A percentile compares a stretch with the other conserved stretches of the same genome.
These are phyloP conservation scores for Aplosporella prunicola DNA, from an alignment of 2,329 filamentous ascomycete genomes.

Conservation along the genomic window DNA sequence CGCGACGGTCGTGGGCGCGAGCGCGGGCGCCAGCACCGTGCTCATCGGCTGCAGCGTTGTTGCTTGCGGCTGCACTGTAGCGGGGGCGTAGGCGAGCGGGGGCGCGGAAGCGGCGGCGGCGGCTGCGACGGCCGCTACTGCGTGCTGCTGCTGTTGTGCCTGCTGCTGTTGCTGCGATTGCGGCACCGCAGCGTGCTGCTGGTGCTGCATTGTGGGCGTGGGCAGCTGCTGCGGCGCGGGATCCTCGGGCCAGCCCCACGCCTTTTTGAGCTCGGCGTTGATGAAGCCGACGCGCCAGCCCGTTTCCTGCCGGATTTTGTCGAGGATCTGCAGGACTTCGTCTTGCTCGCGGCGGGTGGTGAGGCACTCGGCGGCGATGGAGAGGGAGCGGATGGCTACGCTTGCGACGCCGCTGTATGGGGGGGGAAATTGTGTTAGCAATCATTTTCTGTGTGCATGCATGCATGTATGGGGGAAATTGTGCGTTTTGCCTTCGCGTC, in stretches of 20 bases:
- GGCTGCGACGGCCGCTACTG: not conserved
- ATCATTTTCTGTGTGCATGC: too few relatives aligned
- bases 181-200: constrained; percentile 5
- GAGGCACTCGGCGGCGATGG: constrained; percentile 66
- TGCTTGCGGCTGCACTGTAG: constrained; percentile 7
- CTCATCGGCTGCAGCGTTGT: constrained; percentile 8
- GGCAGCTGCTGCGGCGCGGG: constrained; percentile 24
- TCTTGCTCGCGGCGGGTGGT: constrained; percentile 62
- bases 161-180: constrained; percentile 17
- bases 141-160: constrained; percentile 5
- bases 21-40: constrained; percentile 2
- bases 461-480: not conserved
- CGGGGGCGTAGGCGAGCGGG: too few relatives aligned
- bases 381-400: constrained; percentile 69
- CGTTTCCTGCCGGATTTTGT: constrained; percentile 63
- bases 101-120: not conserved
- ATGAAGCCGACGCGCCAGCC: constrained; percentile 69
- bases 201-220: constrained; percentile 21
- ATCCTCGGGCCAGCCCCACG: constrained; percentile 64
- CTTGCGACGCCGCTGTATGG: constrained; percentile 64
- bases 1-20: not conserved
- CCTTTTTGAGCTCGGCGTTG: constrained; percentile 60
- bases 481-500: not conserved
- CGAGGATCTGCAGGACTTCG: constrained; percentile 69
- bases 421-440: constrained; percentile 11